Conservation (phyloP, 2,329 filamentous ascomycete genomes). For the Aspergillus novofumigatus region DNA sequence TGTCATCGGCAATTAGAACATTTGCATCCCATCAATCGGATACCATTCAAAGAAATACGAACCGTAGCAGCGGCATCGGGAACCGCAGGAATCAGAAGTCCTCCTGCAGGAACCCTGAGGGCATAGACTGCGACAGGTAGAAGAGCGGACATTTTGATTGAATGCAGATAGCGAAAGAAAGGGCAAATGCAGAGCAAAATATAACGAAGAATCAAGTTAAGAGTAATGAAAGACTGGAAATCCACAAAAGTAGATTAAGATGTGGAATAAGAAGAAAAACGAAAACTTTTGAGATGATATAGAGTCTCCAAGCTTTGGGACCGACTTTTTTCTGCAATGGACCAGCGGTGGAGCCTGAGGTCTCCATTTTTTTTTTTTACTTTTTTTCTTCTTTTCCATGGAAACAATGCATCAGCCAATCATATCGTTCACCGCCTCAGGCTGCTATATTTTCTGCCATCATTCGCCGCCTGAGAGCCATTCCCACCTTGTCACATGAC, state of each 20-base stretch:
- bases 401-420: conserved; percentile 7
- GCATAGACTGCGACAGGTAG: conserved; percentile 79
- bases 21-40: background rate
- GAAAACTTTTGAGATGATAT: conserved; percentile 10
- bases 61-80: conserved; percentile 80
- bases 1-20: conserved; percentile 33
- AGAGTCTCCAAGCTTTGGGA: conserved; percentile 6
- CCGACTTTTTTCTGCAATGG: conserved; percentile 17
- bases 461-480: background rate
- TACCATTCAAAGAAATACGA: conserved; percentile 41
- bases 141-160: conserved; percentile 42
- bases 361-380: conserved; percentile 5
- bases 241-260: conserved; percentile 3
- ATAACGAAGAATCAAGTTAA: conserved; percentile 13
- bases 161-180: conserved; percentile 5
- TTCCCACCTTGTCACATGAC: conserved; percentile 11
- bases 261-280: conserved; percentile 3
- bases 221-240: background rate
- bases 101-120: conserved; percentile 82
- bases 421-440: background rate
- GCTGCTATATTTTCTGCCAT: conserved; percentile 1
- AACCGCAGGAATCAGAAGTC: conserved; percentile 73
- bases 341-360: conserved; percentile 8
- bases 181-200: conserved; percentile 12
- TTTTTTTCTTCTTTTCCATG: background rate